These are phyloP conservation scores for Furculomyces boomerangus DNA, from an alignment of 371 early-diverging fungal species.

Conservation along the genomic window DNA sequence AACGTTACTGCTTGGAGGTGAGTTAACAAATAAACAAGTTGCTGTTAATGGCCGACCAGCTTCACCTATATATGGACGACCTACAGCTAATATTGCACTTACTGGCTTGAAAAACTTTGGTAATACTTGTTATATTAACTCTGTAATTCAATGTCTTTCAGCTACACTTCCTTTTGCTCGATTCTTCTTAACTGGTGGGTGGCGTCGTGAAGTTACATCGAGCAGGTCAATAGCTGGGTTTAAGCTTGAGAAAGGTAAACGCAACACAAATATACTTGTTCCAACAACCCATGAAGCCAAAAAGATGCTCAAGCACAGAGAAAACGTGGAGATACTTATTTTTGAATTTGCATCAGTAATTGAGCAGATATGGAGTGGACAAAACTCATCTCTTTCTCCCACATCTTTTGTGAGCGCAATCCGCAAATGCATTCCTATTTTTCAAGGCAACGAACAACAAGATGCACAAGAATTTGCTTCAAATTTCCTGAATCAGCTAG, in stretches of 20 bases:
- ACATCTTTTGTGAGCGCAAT: constrained; percentile 23
- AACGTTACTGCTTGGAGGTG: too few relatives aligned
- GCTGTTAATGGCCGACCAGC: background rate
- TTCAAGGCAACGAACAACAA: constrained; percentile 46
- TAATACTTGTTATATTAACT: constrained; percentile 94
- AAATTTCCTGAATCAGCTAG: constrained; percentile 74
- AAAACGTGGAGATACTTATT: background rate
- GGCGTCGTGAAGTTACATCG: constrained; percentile 34
- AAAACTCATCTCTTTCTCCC: constrained; percentile 31
- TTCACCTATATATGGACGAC: background rate
- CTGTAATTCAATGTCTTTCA: constrained; percentile 56
- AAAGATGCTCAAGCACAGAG: constrained; percentile 1
- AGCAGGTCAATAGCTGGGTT: constrained; percentile 38
- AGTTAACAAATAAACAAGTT: background rate
- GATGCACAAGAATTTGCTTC: constrained; percentile 92
- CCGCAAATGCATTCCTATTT: constrained; percentile 14
- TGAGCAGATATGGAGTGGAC: constrained; percentile 24
- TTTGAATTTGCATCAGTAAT: constrained; percentile 18
- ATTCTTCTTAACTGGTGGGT: constrained; percentile 63
- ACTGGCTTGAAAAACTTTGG: constrained; percentile 83
- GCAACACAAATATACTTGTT: background rate
- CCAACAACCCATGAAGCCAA: background rate
- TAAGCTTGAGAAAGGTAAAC: background rate
- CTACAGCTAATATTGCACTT: constrained; percentile 5
- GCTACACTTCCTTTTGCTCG: constrained; percentile 73